A percentile compares a stretch with the other conserved stretches of the same genome.
These are phyloP conservation scores for Cadophora gregata DNA, from an alignment of 2,329 filamentous ascomycete species.

Conservation along the genomic window DNA sequence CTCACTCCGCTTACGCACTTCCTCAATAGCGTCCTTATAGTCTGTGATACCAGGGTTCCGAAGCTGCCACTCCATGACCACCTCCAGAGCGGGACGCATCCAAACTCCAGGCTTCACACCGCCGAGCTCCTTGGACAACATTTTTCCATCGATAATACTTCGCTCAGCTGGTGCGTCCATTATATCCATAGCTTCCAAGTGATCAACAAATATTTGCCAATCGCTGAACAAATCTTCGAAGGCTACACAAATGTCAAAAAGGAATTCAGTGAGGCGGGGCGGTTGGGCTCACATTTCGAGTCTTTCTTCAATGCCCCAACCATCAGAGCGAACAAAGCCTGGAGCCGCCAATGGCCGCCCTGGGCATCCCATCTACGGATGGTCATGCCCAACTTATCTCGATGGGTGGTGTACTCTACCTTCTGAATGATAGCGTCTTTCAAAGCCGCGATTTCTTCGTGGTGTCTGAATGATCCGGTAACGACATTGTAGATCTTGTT, in stretches of 20 bases:
- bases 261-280: not conserved
- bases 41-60: constrained; percentile 74
- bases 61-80: constrained; percentile 88
- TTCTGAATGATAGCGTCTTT: constrained; percentile 61
- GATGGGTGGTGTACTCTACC: constrained; percentile 53
- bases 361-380: constrained; percentile 73
- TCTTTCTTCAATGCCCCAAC: constrained; percentile 60
- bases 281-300: constrained; percentile 17
- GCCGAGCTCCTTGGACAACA: constrained; percentile 70
- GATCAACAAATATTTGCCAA: constrained; percentile 63
- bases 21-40: constrained; percentile 61
- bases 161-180: constrained; percentile 64
- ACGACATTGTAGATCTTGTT: constrained; percentile 77
- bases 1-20: constrained; percentile 52
- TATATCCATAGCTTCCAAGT: constrained; percentile 59
- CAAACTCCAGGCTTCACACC: constrained; percentile 78
- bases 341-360: constrained; percentile 70
- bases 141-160: constrained; percentile 75
- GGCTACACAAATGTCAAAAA: constrained; percentile 29
- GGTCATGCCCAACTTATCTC: constrained; percentile 75
- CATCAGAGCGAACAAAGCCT: constrained; percentile 71
- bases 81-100: constrained; percentile 80
- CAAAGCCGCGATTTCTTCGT: constrained; percentile 64
- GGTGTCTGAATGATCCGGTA: constrained; percentile 66
- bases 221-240: constrained; percentile 50